Evolutionary conservation across 2,329 filamentous ascomycete species (phyloP).

Genomic region (Botrytis porri): DNA sequence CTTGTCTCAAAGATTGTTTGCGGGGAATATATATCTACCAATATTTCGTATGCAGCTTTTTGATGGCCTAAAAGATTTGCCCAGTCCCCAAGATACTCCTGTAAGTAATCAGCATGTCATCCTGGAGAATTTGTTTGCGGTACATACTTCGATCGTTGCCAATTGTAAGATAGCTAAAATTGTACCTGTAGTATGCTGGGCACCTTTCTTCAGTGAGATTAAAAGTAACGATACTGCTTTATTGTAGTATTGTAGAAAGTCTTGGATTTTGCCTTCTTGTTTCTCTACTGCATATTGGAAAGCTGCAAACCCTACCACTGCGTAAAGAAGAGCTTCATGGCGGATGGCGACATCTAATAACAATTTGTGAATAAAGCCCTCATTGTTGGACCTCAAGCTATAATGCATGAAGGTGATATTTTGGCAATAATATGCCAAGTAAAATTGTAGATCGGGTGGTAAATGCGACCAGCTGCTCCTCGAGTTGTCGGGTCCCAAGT

Average conservation of each 20-base stretch:
- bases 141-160: constrained; percentile 81
- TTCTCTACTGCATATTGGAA: constrained; percentile 77
- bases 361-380: constrained; percentile 69
- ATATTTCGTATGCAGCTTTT: constrained; percentile 78
- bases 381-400: constrained; percentile 66
- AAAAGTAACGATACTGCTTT: constrained; percentile 77
- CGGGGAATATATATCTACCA: constrained; percentile 75
- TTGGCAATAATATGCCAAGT: constrained; percentile 74
- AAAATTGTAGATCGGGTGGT: constrained; percentile 69
- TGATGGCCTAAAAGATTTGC: constrained; percentile 90
- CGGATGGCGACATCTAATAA: constrained; percentile 70
- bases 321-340: constrained; percentile 81
- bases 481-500: constrained; percentile 20
- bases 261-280: constrained; percentile 68
- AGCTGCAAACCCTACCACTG: constrained; percentile 81
- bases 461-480: constrained; percentile 55
- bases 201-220: constrained; percentile 64
- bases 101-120: constrained; percentile 22
- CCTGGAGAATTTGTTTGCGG: constrained; percentile 4
- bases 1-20: constrained; percentile 69
- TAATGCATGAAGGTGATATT: constrained; percentile 83
- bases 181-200: constrained; percentile 69
- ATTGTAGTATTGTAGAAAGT: constrained; percentile 89
- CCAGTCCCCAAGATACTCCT: constrained; percentile 97
- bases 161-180: constrained; percentile 87